Base-by-base conservation (phyloP, 768 basidiomycete genomes). In the Podaxis sp. region DNA sequence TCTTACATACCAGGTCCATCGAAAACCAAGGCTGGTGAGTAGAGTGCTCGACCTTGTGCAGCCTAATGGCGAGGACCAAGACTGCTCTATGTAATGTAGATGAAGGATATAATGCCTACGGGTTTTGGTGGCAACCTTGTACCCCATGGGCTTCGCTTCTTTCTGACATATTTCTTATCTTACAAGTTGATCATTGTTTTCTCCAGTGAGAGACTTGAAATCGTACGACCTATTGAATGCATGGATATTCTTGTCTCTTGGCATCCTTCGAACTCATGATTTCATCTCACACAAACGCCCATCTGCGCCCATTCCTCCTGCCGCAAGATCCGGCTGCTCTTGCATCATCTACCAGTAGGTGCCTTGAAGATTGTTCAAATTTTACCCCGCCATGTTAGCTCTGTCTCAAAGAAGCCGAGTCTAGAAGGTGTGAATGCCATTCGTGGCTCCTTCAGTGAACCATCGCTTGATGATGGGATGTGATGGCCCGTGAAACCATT, bases 41-140 rank as follows among this genome's bases (percentile, higher is more conserved):
- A 69, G 66, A 54, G 59, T 66, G 68, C 70, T 60, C 78, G 77
- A 80, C 79, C 79, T 80, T 68, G 75, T 67, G 69, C 72, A 73
- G 79, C 88, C 79, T 85, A 91, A 93, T 92, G 90, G 90, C 85
- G 80, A 82, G 79, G 85, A 88, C 86, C 88, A 72, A 91, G 85
- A 91, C 38, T 13, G 73, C 70, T 76, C 65, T 59, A 64, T 56
- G 4, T 33, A 8, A 13, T 25, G 66, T 70, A 75, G 70, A 76
- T 72, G 85, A 82, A 77, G 82, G 83, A 84, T 84, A 85, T 89
- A 91, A 91, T 92, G 89, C 89, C 80, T 74, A 70, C 71, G 66
- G 62, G 67, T 69, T 66, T 66, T 22, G 40, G 52, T 43, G 33
- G 59, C 47, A 49, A 61, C 12, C 11, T 67, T 61, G 65, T 68